Percentiles rank a stretch among this genome's conserved stretches.
Conservation (phyloP, 306 rosid genomes). For the Lathyrus tuberosus region DNA sequence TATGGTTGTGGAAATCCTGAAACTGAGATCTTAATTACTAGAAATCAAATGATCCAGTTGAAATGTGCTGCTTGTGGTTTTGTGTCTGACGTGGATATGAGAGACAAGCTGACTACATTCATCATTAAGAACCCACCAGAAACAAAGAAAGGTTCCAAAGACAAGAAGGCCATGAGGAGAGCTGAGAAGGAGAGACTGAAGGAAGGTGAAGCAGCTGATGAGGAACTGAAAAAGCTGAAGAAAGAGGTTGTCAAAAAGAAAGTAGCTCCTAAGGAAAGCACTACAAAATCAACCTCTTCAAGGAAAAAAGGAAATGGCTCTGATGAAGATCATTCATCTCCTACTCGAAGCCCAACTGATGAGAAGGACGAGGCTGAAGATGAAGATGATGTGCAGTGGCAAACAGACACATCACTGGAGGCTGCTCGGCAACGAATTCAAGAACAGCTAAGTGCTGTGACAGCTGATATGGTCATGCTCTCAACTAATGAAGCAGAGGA, state of each 20-base stretch:
- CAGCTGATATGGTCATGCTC: constrained; percentile 75
- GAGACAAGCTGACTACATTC: constrained; percentile 71
- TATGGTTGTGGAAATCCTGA: constrained; percentile 75
- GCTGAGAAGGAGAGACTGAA: constrained; percentile 74
- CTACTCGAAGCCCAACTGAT: constrained; percentile 49
- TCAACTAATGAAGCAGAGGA: constrained; percentile 54
- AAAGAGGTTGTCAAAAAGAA: constrained; percentile 61
- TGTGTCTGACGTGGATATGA: constrained; percentile 72
- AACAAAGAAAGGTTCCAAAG: constrained; percentile 60
- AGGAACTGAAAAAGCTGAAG: constrained; percentile 59
- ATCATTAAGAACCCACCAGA: constrained; percentile 75
- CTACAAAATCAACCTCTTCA: constrained; percentile 47
- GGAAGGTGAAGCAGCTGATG: constrained; percentile 72
- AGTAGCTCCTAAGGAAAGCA: constrained; percentile 49
- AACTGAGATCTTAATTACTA: constrained; percentile 63
- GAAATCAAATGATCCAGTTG: constrained; percentile 65
- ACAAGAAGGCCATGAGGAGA: constrained; percentile 71
- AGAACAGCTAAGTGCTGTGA: constrained; percentile 64
- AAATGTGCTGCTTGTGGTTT: constrained; percentile 79
- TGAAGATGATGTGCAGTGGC: constrained; percentile 59
- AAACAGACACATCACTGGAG: constrained; percentile 61
- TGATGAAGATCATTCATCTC: constrained; percentile 60
- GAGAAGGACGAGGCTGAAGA: constrained; percentile 46
- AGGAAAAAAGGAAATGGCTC: constrained; percentile 59
- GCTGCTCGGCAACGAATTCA: constrained; percentile 65